These are phyloP conservation scores for Verticillium longisporum DNA, from an alignment of 2,329 filamentous ascomycete genomes.

Conservation along the genomic window DNA sequence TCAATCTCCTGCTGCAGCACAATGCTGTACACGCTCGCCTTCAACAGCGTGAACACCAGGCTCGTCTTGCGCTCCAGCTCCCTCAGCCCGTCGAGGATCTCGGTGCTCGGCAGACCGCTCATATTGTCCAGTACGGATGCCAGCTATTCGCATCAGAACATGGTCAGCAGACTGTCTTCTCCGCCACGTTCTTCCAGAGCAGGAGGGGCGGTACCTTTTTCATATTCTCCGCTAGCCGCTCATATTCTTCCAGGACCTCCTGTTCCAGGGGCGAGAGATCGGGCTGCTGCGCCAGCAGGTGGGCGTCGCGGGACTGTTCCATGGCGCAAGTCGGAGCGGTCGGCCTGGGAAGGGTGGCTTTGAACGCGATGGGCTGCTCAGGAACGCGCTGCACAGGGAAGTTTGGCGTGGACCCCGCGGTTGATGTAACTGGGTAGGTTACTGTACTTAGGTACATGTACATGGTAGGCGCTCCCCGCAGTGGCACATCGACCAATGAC, in stretches of 20 bases:
- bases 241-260: slow-evolving; percentile 91
- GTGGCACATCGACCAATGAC: neutral
- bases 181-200: neutral
- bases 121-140: slow-evolving; percentile 55
- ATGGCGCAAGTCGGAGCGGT: neutral
- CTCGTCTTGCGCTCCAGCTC: slow-evolving; percentile 91
- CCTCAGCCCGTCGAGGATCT: slow-evolving; percentile 78
- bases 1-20: slow-evolving; percentile 95
- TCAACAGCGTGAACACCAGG: slow-evolving; percentile 89
- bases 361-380: neutral
- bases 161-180: neutral
- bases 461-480: neutral
- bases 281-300: slow-evolving; percentile 31
- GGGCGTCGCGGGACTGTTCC: slow-evolving; percentile 4
- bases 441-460: too few species aligned
- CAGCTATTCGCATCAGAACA: slow-evolving; percentile 33
- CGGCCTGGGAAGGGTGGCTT: neutral
- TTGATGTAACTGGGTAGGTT: neutral
- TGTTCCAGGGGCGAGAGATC: slow-evolving; percentile 79
- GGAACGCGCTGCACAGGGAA: neutral
- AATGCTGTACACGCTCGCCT: slow-evolving; percentile 98
- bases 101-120: slow-evolving; percentile 65
- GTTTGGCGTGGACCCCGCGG: neutral
- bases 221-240: slow-evolving; percentile 80
- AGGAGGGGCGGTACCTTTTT: slow-evolving; percentile 58